These are phyloP conservation scores for Yamadazyma kitorensis DNA, from an alignment of 805 yeast genomes.

Conservation along the genomic window DNA sequence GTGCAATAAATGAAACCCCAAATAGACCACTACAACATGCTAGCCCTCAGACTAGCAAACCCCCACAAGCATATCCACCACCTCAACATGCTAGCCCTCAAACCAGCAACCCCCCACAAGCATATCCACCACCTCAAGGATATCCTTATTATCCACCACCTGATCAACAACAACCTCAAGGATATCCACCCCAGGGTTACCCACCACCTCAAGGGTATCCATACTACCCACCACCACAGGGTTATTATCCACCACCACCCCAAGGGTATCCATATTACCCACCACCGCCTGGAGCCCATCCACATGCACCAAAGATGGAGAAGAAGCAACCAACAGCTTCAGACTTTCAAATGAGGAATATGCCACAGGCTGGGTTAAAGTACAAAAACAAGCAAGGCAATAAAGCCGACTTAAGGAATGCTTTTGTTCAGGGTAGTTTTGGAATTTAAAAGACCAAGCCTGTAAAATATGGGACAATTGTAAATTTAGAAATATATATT, in stretches of 20 bases:
- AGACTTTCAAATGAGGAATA: constrained; percentile 36
- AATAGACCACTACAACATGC: constrained; percentile 12
- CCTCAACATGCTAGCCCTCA: constrained; percentile 2
- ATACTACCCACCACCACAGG: constrained; percentile 4
- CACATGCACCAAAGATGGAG: constrained; percentile 3
- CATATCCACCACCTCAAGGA: constrained; percentile 23
- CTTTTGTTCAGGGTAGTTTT: constrained; percentile 63
- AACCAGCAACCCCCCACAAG: constrained; percentile 18
- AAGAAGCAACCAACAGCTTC: constrained; percentile 28
- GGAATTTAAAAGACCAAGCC: constrained; percentile 64
- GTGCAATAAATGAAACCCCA: neutral
- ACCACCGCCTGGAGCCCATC: constrained; percentile 23
- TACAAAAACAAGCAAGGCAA: constrained; percentile 43
- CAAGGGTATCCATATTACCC: constrained; percentile 16
- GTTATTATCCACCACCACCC: constrained; percentile 3
- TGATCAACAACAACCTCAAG: constrained; percentile 2
- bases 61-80: constrained; percentile 12
- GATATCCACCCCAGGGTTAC: constrained; percentile 17
- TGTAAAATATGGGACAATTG: no score
- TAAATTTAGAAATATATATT: no score
- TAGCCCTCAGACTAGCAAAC: constrained; percentile 12
- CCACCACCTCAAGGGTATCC: constrained; percentile 21
- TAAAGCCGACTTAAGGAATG: constrained; percentile 59
- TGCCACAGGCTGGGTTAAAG: constrained; percentile 42
- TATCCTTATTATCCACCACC: constrained; percentile 9